Conservation (phyloP, 371 early-diverging fungal genomes). For the Choanephora cucurbitarum region DNA sequence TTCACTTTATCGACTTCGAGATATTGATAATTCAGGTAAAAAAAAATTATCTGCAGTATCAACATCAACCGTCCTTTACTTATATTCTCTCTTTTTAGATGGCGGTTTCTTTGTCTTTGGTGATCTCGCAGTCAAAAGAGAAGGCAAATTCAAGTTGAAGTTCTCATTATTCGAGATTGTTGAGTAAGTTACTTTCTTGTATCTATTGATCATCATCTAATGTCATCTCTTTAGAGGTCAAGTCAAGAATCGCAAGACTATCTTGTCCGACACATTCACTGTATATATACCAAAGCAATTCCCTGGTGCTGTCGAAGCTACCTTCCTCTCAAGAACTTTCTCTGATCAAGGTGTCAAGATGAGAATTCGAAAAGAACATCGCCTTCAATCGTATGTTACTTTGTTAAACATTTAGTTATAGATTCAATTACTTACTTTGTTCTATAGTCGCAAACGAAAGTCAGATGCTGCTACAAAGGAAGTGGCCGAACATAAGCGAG, state of each 20-base stretch:
- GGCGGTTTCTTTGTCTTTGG: slow-evolving; percentile 96
- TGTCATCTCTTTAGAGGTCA: slow-evolving; percentile 38
- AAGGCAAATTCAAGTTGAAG: slow-evolving; percentile 82
- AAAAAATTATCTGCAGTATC: too few relatives aligned
- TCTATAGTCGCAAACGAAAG: slow-evolving; percentile 18
- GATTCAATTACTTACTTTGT: not conserved
- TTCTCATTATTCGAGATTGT: slow-evolving; percentile 88
- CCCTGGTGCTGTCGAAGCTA: slow-evolving; percentile 87
- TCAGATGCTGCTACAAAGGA: not conserved
- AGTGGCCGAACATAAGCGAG: too few relatives aligned
- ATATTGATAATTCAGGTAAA: slow-evolving; percentile 65
- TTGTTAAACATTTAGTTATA: not conserved
- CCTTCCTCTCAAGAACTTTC: slow-evolving; percentile 80
- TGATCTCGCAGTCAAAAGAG: slow-evolving; percentile 83
- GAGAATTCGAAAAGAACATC: slow-evolving; percentile 72
- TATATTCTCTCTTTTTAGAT: slow-evolving; percentile 42
- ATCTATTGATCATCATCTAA: not conserved
- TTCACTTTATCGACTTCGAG: slow-evolving; percentile 79
- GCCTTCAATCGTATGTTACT: slow-evolving; percentile 28
- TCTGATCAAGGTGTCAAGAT: slow-evolving; percentile 93
- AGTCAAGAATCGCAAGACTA: slow-evolving; percentile 69
- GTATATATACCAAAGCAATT: slow-evolving; percentile 86
- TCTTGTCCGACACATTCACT: slow-evolving; percentile 69
- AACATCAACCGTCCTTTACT: not conserved
- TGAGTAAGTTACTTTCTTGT: slow-evolving; percentile 44